Evolutionary conservation across 2,329 filamentous ascomycete species (phyloP).

Genomic region (Microsporum audouinii): DNA sequence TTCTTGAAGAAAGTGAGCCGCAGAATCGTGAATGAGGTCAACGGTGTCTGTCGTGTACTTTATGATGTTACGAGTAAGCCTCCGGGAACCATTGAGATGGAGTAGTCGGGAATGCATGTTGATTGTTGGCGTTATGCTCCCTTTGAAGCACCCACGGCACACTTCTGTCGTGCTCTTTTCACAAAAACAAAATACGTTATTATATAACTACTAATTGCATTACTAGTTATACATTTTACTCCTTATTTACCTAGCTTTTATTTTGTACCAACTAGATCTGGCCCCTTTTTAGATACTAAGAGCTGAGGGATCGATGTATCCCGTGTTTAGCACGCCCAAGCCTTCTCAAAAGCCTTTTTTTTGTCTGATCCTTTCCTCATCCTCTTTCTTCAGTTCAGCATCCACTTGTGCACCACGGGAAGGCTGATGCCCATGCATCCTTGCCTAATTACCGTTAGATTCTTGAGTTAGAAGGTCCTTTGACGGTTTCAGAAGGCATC

Average conservation of each 20-base stretch:
- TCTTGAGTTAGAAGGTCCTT: background rate
- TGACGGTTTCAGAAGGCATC: background rate
- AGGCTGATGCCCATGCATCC: conserved; percentile 36
- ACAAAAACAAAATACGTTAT: background rate
- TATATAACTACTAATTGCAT: background rate
- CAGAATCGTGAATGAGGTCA: conserved; percentile 63
- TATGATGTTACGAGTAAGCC: conserved; percentile 39
- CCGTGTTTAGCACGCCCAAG: background rate
- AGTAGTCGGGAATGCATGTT: conserved; percentile 33
- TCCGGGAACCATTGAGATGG: conserved; percentile 62
- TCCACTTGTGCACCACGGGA: conserved; percentile 39
- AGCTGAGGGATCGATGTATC: background rate
- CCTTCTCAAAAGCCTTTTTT: conserved; percentile 23
- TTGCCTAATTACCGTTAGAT: conserved; percentile 26
- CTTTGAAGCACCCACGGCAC: background rate
- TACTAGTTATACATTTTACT: background rate
- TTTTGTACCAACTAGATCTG: background rate
- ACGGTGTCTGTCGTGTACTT: conserved; percentile 57
- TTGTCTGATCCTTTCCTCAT: conserved; percentile 34
- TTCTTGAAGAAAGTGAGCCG: conserved; percentile 55
- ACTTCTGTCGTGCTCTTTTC: background rate
- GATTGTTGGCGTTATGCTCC: background rate
- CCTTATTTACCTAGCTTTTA: background rate
- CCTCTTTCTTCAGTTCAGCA: conserved; percentile 33
- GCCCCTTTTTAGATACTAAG: background rate